phyloP scores from a whole-genome alignment of 805 yeast genomes.

The Teunomyces stri region DNA sequence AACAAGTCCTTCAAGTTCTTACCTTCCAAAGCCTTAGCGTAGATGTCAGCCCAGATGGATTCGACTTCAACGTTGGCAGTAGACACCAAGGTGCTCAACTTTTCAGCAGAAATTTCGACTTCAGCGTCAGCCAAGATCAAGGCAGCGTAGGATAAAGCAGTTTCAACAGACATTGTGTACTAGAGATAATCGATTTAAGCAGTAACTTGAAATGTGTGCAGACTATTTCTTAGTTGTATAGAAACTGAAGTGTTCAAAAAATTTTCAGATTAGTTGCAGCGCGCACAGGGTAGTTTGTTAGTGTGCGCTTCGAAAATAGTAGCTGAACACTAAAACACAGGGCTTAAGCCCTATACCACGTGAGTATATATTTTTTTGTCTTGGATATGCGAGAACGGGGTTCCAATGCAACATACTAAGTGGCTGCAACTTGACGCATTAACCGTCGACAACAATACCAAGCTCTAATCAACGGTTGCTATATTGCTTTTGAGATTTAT shows the following conservation, averaged over 20 bases:
- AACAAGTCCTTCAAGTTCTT: conserved; percentile 47
- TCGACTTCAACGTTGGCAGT: conserved; percentile 46
- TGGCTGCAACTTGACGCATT: not conserved
- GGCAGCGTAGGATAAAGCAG: conserved; percentile 51
- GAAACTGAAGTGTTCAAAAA: conserved; percentile 2
- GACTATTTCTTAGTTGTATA: conserved; percentile 44
- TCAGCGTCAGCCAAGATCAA: conserved; percentile 50
- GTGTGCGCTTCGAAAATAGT: not conserved
- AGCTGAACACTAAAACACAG: not conserved
- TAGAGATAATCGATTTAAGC: conserved; percentile 52
- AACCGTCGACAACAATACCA: not conserved
- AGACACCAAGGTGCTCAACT: conserved; percentile 39
- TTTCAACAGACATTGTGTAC: conserved; percentile 47
- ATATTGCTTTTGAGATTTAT: not conserved
- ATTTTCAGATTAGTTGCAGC: conserved; percentile 2
- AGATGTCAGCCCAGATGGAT: conserved; percentile 47
- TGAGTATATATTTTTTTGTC: not conserved
- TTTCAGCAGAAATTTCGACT: conserved; percentile 45
- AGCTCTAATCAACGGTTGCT: not conserved
- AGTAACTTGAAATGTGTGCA: conserved; percentile 29
- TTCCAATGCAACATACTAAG: not conserved
- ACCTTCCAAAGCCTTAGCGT: conserved; percentile 47
- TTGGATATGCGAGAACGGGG: not conserved
- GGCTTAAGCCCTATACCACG: not conserved
- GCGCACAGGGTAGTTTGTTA: not conserved